phyloP scores from a whole-genome alignment of 2,329 filamentous ascomycete genomes.

The Aspergillus uvarum region DNA sequence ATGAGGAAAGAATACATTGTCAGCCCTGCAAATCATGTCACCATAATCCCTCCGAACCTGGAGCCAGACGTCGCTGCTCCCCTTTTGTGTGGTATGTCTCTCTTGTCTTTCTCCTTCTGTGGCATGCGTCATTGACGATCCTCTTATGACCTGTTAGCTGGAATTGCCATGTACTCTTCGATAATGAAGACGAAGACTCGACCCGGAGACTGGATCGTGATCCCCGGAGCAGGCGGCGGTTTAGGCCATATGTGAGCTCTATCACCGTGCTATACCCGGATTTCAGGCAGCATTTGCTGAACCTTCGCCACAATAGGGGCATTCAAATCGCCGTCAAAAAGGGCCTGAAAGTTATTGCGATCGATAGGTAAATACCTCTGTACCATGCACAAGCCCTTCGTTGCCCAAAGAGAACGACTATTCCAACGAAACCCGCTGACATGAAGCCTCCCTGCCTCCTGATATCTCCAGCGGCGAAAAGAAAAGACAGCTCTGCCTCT shows the following conservation, averaged over 20 bases:
- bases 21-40: constrained; percentile 37
- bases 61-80: constrained; percentile 36
- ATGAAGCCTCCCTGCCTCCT: neutral
- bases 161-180: constrained; percentile 42
- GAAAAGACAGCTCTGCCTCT: constrained; percentile 35
- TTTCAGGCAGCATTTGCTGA: neutral
- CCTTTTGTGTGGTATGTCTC: constrained; percentile 36
- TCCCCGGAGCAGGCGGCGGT: constrained; percentile 40
- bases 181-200: constrained; percentile 39
- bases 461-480: constrained; percentile 28
- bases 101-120: constrained; percentile 17
- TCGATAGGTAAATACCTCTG: constrained; percentile 33
- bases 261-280: neutral
- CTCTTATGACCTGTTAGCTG: constrained; percentile 23
- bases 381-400: neutral
- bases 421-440: neutral
- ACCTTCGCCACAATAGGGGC: constrained; percentile 25
- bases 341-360: constrained; percentile 38
- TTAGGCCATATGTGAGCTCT: constrained; percentile 38
- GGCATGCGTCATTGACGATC: constrained; percentile 22
- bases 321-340: constrained; percentile 39
- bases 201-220: constrained; percentile 37
- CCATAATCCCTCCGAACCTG: constrained; percentile 35
- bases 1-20: constrained; percentile 33
- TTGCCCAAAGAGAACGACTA: neutral